Percentiles rank a stretch among this genome's conserved stretches.
phyloP scores from a whole-genome alignment of 768 basidiomycete genomes.

The Russula abietina region DNA sequence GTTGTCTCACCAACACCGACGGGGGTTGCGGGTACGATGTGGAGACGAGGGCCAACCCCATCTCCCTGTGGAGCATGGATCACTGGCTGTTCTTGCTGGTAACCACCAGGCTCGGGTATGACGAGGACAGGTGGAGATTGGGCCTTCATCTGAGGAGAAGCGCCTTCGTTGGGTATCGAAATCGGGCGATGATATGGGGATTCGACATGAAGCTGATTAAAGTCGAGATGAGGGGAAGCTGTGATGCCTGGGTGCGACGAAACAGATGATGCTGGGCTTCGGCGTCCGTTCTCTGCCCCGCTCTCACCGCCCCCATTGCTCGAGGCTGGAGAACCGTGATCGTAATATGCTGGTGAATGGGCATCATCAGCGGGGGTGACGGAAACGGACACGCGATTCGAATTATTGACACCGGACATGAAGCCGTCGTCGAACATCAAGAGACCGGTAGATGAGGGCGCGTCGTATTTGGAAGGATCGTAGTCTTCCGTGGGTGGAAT shows the following conservation, averaged over 20 bases:
- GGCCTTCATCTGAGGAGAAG: conserved; percentile 42
- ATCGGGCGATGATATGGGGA: conserved; percentile 52
- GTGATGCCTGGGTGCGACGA: conserved; percentile 49
- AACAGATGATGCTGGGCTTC: conserved; percentile 60
- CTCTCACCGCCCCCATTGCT: conserved; percentile 47
- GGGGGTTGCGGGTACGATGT: conserved; percentile 81
- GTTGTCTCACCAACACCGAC: conserved; percentile 50
- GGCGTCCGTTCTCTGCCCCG: conserved; percentile 41
- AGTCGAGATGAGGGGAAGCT: conserved; percentile 50
- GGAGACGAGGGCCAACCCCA: conserved; percentile 54
- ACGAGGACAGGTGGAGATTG: conserved; percentile 57
- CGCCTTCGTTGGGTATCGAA: conserved; percentile 41
- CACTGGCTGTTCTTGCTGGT: conserved; percentile 39
- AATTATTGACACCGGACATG: conserved; percentile 40
- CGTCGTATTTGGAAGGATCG: conserved; percentile 71
- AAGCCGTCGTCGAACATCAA: conserved; percentile 36
- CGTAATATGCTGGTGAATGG: conserved; percentile 42
- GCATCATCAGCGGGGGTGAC: conserved; percentile 31
- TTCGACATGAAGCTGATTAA: conserved; percentile 55
- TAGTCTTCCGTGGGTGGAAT: conserved; percentile 45
- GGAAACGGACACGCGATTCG: conserved; percentile 47
- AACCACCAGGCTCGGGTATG: conserved; percentile 46
- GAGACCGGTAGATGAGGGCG: conserved; percentile 33
- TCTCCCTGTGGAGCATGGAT: conserved; percentile 59
- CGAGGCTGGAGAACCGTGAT: conserved; percentile 56